Evolutionary conservation across 2,329 filamentous ascomycete species (phyloP).

Genomic region (Calonectria honghensis): DNA sequence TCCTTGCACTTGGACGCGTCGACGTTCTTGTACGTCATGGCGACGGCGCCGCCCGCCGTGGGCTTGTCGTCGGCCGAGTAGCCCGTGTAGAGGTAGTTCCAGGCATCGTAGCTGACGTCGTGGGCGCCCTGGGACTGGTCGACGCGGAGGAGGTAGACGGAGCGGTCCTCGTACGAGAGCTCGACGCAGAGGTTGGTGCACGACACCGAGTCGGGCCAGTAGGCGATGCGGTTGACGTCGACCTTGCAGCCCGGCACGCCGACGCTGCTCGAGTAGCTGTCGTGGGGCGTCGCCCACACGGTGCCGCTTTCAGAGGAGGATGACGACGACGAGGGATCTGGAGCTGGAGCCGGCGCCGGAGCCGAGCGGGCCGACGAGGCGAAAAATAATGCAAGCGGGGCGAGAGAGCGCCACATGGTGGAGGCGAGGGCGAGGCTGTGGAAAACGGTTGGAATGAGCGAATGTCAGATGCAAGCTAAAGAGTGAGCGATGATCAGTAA

Average conservation of each 20-base stretch:
- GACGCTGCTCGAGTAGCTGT: conserved; percentile 74
- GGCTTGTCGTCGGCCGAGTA: conserved; percentile 67
- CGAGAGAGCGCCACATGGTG: conserved; percentile 27
- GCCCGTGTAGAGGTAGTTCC: conserved; percentile 75
- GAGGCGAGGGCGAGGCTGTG: background rate
- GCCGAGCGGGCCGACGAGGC: conserved; percentile 23
- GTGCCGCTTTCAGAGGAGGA: conserved; percentile 44
- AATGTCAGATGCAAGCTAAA: background rate
- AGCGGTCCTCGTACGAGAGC: conserved; percentile 68
- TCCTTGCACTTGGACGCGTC: conserved; percentile 66
- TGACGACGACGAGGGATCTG: conserved; percentile 33
- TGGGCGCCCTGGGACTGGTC: conserved; percentile 75
- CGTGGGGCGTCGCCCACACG: conserved; percentile 71
- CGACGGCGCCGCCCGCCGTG: conserved; percentile 67
- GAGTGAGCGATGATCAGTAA: conserved; percentile 30
- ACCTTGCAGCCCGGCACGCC: conserved; percentile 78
- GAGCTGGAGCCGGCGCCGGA: background rate
- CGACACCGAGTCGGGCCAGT: conserved; percentile 74
- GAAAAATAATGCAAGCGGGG: conserved; percentile 27
- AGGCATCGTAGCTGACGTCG: conserved; percentile 77
- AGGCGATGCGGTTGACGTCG: conserved; percentile 76
- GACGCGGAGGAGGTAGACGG: conserved; percentile 75
- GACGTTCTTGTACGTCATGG: conserved; percentile 68
- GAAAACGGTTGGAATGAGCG: background rate
- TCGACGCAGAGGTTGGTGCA: conserved; percentile 75